Base-by-base conservation (phyloP, 2,329 filamentous ascomycete genomes). In the Pseudopithomyces chartarum region DNA sequence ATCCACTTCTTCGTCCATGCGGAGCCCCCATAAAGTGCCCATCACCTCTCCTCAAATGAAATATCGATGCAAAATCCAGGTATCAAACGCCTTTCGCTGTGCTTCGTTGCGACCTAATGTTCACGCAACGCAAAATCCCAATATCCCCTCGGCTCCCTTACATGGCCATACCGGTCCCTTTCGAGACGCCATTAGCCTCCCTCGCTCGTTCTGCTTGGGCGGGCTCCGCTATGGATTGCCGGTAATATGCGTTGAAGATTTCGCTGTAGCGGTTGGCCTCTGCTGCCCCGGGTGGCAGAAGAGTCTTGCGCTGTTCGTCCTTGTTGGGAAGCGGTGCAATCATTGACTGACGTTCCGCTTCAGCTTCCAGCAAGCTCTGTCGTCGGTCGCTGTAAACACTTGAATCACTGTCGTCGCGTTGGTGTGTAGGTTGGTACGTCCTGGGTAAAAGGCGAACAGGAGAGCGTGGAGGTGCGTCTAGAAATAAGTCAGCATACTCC, bases 231-330 rank as follows among this genome's bases (percentile, higher is more conserved):
- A 67, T 63, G 22, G 72, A 74, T 19, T 70, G 61, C 19, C 73
- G 69, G 59, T 74, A 77, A 60, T 77, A 77, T 0, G 73, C 69
- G 20, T 76, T 74, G 65, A 74, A 76, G 60, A 77, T 74, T n/a
- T 77, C 74, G 61, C 73, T 75, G 45, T 76, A 62, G 17, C 71
- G 67, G 2, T 51, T 56, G 20, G 47, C 54, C 7, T 61, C 52
- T 5, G 57, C 44, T 6, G 58, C 58, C 12, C 52, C 43, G 19
- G 68, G 60, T 20, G 63, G 55, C 51, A 66, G 62, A 32, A 67
- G 50, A 19, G 59, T 61, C 39, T 60, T 56, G 34, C 56, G 60
- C 26, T 58, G 60, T 10, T 54, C 26, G 8, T 67, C 63, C 36
- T 64, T 61, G 38, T 53, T 49, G 10, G 48, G 45, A 3, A 63